Evolutionary conservation across 306 rosid genomes (phyloP).

Genomic region (Dryas octopetala): DNA sequence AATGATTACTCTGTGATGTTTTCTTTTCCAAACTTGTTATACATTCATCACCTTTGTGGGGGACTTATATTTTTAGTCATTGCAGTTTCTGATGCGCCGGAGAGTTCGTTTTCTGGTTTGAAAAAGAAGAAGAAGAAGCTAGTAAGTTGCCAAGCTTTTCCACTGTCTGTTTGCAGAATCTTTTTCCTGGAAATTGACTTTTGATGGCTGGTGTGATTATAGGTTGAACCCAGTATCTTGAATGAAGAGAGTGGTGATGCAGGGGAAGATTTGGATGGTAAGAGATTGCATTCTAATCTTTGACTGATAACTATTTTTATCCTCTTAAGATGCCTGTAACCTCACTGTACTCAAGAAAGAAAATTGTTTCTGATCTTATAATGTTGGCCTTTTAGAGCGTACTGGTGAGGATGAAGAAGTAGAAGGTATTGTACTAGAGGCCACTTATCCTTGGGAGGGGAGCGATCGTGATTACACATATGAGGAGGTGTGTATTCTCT

Average conservation of each 20-base stretch:
- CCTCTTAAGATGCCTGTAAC: background rate
- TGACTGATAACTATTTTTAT: background rate
- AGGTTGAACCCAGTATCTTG: conserved; percentile 74
- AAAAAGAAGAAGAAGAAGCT: conserved; percentile 95
- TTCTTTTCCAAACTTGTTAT: conserved; percentile 9
- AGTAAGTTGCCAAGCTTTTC: conserved; percentile 42
- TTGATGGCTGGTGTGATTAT: conserved; percentile 26
- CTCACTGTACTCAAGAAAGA: background rate
- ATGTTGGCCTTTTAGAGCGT: conserved; percentile 43
- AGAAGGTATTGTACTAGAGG: conserved; percentile 38
- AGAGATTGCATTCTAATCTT: conserved; percentile 4
- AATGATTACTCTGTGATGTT: conserved; percentile 8
- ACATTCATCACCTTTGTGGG: background rate
- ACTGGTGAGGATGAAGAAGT: conserved; percentile 66
- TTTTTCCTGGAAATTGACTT: background rate
- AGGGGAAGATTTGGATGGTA: conserved; percentile 71
- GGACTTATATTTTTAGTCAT: conserved; percentile 16
- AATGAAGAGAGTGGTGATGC: conserved; percentile 62
- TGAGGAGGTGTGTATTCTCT: conserved; percentile 69
- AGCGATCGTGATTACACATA: conserved; percentile 82
- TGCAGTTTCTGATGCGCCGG: conserved; percentile 86
- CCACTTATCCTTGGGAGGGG: conserved; percentile 90
- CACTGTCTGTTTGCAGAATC: too few species aligned
- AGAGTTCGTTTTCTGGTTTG: conserved; percentile 73
- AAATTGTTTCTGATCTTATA: conserved; percentile 8